Evolutionary conservation across 495 filamentous ascomycete species (phyloP).

Genomic region (Aspergillus cavernicola): DNA sequence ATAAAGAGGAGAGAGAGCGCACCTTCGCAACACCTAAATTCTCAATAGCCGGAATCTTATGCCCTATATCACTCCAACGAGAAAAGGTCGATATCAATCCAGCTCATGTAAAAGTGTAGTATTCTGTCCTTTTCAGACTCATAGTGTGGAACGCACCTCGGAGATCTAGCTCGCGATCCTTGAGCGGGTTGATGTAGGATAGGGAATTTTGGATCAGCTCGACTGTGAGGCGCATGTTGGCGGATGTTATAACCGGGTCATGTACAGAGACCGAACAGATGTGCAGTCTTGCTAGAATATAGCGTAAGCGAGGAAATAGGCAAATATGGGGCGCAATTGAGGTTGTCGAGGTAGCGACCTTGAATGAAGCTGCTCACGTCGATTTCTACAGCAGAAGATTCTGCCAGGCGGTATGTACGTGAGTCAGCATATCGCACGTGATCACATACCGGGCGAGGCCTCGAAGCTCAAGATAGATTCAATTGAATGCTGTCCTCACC

Average conservation of each 20-base stretch:
- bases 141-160: constrained; percentile 80
- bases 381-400: constrained; percentile 4
- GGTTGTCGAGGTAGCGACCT: background rate
- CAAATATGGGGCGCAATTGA: background rate
- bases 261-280: background rate
- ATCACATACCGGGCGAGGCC: background rate
- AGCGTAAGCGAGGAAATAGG: background rate
- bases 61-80: constrained; percentile 69
- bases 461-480: too few species aligned
- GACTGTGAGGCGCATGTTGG: constrained; percentile 84
- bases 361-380: background rate
- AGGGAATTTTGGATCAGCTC: constrained; percentile 89
- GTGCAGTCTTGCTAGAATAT: too few species aligned
- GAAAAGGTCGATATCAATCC: constrained; percentile 74
- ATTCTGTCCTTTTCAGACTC: constrained; percentile 91
- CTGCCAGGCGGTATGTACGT: constrained; percentile 1
- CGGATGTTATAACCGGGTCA: constrained; percentile 10
- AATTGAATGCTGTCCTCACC: too few species aligned
- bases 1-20: constrained; percentile 32
- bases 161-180: constrained; percentile 97
- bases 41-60: constrained; percentile 96
- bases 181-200: constrained; percentile 95
- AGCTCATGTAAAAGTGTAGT: constrained; percentile 81
- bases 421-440: background rate
- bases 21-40: constrained; percentile 95